Evolutionary conservation across 805 yeast species (phyloP).

Genomic region (Metschnikowia henanensis): DNA sequence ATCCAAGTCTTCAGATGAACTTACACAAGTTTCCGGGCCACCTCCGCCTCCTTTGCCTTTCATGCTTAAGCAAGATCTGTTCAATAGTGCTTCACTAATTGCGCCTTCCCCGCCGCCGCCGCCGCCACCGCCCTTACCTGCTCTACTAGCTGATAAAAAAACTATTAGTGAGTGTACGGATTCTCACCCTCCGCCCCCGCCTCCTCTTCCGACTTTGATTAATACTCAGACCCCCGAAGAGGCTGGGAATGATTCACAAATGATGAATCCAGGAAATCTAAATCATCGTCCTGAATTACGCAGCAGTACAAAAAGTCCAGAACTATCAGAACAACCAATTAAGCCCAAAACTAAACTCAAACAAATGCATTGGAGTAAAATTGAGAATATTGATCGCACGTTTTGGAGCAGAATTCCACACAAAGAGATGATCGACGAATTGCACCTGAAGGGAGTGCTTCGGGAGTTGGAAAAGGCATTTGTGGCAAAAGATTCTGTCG

Average conservation of each 20-base stretch:
- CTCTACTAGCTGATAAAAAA: not conserved
- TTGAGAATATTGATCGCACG: slow-evolving; percentile 80
- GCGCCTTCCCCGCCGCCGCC: slow-evolving; percentile 8
- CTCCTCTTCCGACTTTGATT: too few species aligned
- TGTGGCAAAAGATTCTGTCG: slow-evolving; percentile 68
- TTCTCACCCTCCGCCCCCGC: too few species aligned
- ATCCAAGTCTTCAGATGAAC: too few species aligned
- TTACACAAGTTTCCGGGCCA: too few species aligned
- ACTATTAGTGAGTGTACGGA: not conserved
- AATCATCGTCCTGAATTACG: not conserved
- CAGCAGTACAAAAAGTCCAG: not conserved
- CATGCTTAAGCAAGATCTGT: not conserved
- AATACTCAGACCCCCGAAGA: too few species aligned
- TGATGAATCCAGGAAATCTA: not conserved
- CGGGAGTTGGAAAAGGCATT: slow-evolving; percentile 83
- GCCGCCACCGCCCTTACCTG: slow-evolving; percentile 9
- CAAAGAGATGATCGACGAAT: slow-evolving; percentile 56
- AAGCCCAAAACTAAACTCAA: slow-evolving; percentile 78
- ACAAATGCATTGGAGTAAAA: slow-evolving; percentile 96
- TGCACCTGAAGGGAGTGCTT: slow-evolving; percentile 76
- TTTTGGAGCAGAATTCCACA: slow-evolving; percentile 79
- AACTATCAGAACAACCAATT: slow-evolving; percentile 8
- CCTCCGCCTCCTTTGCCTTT: not conserved
- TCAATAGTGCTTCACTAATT: not conserved
- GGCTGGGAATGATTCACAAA: not conserved